Evolutionary conservation across 2,329 filamentous ascomycete genomes (phyloP).

Genomic region (Cryphonectria japonica): DNA sequence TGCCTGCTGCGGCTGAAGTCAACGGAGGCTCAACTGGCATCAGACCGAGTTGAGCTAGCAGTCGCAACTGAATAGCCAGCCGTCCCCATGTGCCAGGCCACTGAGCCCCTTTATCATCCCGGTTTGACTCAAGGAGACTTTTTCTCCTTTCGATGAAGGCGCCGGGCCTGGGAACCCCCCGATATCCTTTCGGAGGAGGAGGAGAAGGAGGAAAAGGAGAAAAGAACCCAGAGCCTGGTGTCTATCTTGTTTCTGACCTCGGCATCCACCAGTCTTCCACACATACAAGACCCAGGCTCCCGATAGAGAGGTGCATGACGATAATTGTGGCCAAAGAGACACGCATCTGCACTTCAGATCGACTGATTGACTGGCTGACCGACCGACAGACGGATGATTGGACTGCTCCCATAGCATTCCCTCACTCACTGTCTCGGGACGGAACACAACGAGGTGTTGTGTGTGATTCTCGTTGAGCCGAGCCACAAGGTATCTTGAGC

Average conservation of each 20-base stretch:
- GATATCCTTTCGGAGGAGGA: conserved; percentile 2
- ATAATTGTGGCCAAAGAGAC: not conserved
- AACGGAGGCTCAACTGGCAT: conserved; percentile 46
- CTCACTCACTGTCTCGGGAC: conserved; percentile 26
- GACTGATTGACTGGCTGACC: not conserved
- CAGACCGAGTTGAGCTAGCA: conserved; percentile 53
- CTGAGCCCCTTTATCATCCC: conserved; percentile 34
- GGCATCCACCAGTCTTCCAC: not conserved
- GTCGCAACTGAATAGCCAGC: conserved; percentile 47
- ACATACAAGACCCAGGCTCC: not conserved
- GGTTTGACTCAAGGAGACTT: conserved; percentile 37
- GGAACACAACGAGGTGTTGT: not conserved
- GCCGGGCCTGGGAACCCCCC: conserved; percentile 32
- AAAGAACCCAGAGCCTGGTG: not conserved
- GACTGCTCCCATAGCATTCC: not conserved
- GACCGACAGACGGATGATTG: too few species aligned
- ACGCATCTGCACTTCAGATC: not conserved
- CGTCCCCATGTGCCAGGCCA: conserved; percentile 40
- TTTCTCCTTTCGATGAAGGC: conserved; percentile 39
- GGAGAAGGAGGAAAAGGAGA: not conserved
- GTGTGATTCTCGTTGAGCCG: conserved; percentile 1
- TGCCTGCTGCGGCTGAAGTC: conserved; percentile 39
- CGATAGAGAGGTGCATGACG: not conserved
- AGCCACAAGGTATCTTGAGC: conserved; percentile 23
- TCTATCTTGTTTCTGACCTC: not conserved